Conservation (phyloP, 345 rosid genomes). For the Aurinia saxatilis region DNA sequence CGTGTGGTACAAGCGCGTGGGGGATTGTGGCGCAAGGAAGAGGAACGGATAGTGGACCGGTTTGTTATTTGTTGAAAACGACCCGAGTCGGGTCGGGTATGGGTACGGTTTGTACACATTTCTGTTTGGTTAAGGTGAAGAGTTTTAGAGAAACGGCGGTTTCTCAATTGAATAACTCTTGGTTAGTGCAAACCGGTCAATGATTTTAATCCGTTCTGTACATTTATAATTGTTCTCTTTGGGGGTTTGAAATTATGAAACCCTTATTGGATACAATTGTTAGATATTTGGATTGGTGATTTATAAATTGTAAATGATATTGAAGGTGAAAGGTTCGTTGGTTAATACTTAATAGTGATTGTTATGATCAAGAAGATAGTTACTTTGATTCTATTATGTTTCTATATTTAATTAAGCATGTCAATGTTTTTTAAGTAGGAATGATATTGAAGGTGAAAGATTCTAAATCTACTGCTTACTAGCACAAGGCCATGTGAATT, state of each 20-base stretch:
- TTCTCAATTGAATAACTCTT: conserved; percentile 55
- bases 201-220: conserved; percentile 22
- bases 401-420: no score
- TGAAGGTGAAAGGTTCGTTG: no score
- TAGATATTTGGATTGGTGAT: background rate
- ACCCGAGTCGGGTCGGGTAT: conserved; percentile 42
- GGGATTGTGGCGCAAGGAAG: conserved; percentile 76
- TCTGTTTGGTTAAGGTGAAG: conserved; percentile 54
- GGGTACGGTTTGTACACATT: conserved; percentile 61
- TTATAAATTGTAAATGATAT: no score
- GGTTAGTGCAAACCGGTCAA: conserved; percentile 45
- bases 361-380: no score
- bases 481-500: no score
- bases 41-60: conserved; percentile 36
- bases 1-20: conserved; percentile 44
- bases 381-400: no score
- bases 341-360: no score
- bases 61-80: conserved; percentile 66
- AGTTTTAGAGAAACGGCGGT: conserved; percentile 49
- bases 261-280: background rate
- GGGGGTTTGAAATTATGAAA: conserved; percentile 12
- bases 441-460: no score
- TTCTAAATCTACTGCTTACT: no score
- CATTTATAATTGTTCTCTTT: background rate
- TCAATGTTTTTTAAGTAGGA: no score